Base-by-base conservation (phyloP, 179 eudicot genomes). In the Spinacia oleracea region DNA sequence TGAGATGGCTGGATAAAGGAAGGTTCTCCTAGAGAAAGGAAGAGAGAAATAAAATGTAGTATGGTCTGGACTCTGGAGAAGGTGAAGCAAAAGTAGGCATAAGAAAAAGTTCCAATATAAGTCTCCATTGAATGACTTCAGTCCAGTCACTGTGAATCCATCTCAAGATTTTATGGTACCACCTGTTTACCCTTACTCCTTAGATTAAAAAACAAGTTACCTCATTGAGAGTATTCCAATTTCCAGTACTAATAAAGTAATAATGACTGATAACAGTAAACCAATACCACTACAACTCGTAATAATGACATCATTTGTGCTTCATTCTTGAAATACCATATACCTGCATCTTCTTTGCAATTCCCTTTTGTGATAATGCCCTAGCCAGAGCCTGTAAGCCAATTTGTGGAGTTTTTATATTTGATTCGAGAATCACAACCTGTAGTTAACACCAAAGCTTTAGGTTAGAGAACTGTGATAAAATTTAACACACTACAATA, bases 291-390 rank as follows among this genome's bases (percentile, higher is more conserved):
- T 5, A 2, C 21, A 16, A 21, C 35, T 8, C 23, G 6, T 38
- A 75, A 42, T 18, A 9, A 18, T 11, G 20, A 15, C 27, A 62
- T 68, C 40, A 64, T 23, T 69, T 58, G 50, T 75, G 59, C 56
- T 67, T 25, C 35, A 69, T 46, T 70, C 64, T 38, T 62, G 38
- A 73, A 64, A 82, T 69, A 79, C 67, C 48, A 81, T 76, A 69
- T 46, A 96, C 99, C 98, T 96, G 99, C 58, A 96, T 93, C 83
- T 96, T 90, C 83, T 90, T 96, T 72, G 98, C 98, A 72, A 96
- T 82, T 71, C 96, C 91, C 84, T 87, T 90, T 79, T 92, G 98
- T 21, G 97, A 90, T 72, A 96, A 84, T 73, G 98, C 98, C 81
- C 88, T 96, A 53, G 99, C 87, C 68, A 96, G 96, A 84, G 99